Conservation (phyloP, 169 alveolate genomes). For the Plasmodium yoelii region DNA sequence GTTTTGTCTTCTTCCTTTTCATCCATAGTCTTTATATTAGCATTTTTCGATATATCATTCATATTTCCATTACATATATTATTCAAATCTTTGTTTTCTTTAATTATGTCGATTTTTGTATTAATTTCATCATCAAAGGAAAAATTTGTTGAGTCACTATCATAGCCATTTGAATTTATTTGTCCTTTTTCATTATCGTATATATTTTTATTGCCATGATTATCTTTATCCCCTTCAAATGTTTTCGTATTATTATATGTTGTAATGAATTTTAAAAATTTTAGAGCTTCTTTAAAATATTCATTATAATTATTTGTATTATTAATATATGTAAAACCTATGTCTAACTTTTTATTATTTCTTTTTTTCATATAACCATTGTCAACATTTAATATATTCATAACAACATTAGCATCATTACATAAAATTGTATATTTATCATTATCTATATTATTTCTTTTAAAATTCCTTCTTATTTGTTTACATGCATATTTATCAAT, state of each 20-base stretch:
- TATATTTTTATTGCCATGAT: conserved; percentile 17
- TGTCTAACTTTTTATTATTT: conserved; percentile 47
- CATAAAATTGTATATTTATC: conserved; percentile 80
- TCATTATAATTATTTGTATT: conserved; percentile 39
- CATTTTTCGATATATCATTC: not conserved
- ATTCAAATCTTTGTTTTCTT: not conserved
- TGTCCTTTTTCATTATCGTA: conserved; percentile 3
- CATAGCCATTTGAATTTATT: conserved; percentile 26
- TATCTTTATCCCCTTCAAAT: conserved; percentile 1
- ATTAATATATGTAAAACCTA: conserved; percentile 57
- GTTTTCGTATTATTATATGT: conserved; percentile 27
- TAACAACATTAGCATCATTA: conserved; percentile 83
- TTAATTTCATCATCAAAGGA: conserved; percentile 2
- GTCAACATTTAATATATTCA: conserved; percentile 64
- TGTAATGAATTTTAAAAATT: conserved; percentile 43
- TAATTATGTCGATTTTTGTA: not conserved
- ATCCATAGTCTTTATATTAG: not conserved
- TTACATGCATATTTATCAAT: conserved; percentile 87
- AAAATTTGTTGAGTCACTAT: not conserved
- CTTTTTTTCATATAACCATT: conserved; percentile 53
- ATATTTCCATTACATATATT: not conserved
- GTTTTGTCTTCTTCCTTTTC: not conserved
- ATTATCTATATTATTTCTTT: conserved; percentile 75
- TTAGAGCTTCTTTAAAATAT: conserved; percentile 56
- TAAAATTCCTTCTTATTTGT: conserved; percentile 76